Conservation (phyloP, 2,329 filamentous ascomycete genomes). For the Penicillium concentricum region DNA sequence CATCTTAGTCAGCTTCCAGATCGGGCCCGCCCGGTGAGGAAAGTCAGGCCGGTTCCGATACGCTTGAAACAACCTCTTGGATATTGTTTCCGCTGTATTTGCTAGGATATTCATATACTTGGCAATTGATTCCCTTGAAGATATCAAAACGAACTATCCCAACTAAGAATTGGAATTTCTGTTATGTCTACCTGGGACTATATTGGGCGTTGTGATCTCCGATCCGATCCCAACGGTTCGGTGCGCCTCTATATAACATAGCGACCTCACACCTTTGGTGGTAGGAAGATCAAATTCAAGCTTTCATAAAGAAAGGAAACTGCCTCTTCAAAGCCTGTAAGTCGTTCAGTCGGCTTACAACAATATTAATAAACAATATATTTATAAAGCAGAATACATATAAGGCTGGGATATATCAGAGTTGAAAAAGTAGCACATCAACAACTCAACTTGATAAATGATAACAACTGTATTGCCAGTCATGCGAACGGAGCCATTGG, state of each 20-base stretch:
- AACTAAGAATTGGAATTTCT: not conserved
- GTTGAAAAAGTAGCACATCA: not conserved
- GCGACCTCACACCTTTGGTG: not conserved
- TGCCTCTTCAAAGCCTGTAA: not conserved
- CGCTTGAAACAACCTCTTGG: not conserved
- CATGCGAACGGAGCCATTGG: not conserved
- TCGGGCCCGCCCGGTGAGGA: constrained; percentile 34
- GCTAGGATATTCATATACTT: not conserved
- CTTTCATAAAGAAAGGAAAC: not conserved
- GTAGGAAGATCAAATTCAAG: not conserved
- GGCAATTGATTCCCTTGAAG: not conserved
- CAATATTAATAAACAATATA: not conserved
- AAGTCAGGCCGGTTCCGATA: constrained; percentile 1
- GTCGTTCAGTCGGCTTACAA: no score
- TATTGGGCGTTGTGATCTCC: not conserved
- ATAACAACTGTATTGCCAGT: no score
- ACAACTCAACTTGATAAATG: not conserved
- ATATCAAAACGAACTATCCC: not conserved
- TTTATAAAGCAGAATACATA: not conserved
- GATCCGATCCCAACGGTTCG: not conserved
- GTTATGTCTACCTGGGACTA: not conserved
- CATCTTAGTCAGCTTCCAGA: constrained; percentile 30
- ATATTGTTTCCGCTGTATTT: not conserved
- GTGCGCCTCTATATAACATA: not conserved
- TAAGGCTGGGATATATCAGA: not conserved